Conservation (phyloP, 1,284 basidiomycete genomes). For the Phaffia rhodozyma region DNA sequence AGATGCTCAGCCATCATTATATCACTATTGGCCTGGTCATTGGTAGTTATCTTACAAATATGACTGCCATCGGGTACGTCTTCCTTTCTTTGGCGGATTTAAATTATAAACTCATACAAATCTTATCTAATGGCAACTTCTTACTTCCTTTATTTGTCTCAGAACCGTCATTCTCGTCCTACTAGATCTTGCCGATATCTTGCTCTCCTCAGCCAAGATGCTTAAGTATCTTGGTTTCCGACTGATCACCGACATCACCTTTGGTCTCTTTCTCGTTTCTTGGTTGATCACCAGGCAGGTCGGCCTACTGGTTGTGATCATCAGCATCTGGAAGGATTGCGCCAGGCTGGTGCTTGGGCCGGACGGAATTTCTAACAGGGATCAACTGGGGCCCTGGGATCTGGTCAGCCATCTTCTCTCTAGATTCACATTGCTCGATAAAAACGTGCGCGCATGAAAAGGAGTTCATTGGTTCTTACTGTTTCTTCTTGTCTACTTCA, state of each 20-base stretch:
- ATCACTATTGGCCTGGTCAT: slow-evolving; percentile 72
- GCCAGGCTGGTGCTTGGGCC: slow-evolving; percentile 36
- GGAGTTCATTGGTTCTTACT: background rate
- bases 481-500: background rate
- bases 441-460: slow-evolving; percentile 29
- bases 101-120: too few relatives aligned
- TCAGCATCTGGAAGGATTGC: slow-evolving; percentile 46
- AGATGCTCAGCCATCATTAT: slow-evolving; percentile 94
- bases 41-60: slow-evolving; percentile 67
- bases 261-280: slow-evolving; percentile 70
- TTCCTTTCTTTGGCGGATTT: slow-evolving; percentile 54
- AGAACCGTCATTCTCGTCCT: slow-evolving; percentile 17
- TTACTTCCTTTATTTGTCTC: background rate
- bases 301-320: slow-evolving; percentile 59
- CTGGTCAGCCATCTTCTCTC: slow-evolving; percentile 19
- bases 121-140: background rate
- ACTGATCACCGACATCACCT: slow-evolving; percentile 56
- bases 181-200: slow-evolving; percentile 67
- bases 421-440: slow-evolving; percentile 49
- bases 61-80: slow-evolving; percentile 74
- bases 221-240: slow-evolving; percentile 64
- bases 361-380: background rate
- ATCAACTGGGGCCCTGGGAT: slow-evolving; percentile 11
- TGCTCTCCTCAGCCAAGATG: slow-evolving; percentile 86
- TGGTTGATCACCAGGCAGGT: slow-evolving; percentile 80